Conservation (phyloP, 768 basidiomycete genomes). For the Leucocoprinus birnbaumii region DNA sequence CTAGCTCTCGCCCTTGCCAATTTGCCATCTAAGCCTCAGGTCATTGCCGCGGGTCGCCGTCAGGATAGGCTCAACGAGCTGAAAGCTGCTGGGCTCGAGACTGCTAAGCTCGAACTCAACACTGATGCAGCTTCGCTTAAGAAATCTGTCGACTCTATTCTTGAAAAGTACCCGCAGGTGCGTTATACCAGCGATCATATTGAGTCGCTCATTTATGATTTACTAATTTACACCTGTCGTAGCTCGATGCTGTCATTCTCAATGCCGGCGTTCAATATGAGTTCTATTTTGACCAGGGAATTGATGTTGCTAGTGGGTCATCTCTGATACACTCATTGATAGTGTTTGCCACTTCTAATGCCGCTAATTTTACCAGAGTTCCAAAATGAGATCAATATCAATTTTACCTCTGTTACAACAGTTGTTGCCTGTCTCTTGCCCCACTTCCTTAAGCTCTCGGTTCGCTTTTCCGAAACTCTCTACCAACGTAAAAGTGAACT, state of each 20-base stretch:
- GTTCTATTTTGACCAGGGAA: conserved; percentile 39
- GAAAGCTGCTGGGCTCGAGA: conserved; percentile 34
- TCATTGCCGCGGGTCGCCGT: conserved; percentile 50
- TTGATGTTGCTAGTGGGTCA: conserved; percentile 32
- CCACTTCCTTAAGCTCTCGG: conserved; percentile 52
- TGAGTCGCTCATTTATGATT: background rate
- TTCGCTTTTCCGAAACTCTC: conserved; percentile 21
- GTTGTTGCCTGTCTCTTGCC: conserved; percentile 48
- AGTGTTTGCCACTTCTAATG: background rate
- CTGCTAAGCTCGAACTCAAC: conserved; percentile 42
- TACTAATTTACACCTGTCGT: background rate
- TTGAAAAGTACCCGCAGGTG: conserved; percentile 49
- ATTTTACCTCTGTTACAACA: conserved; percentile 51
- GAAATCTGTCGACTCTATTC: conserved; percentile 34
- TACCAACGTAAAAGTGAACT: background rate
- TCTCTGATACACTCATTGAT: background rate
- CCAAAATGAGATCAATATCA: conserved; percentile 45
- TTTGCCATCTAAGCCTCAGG: conserved; percentile 44
- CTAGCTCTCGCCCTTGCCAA: conserved; percentile 47
- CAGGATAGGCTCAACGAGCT: conserved; percentile 53
- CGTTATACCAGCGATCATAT: conserved; percentile 10
- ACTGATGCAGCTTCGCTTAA: conserved; percentile 34
- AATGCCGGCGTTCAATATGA: conserved; percentile 52
- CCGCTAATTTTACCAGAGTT: conserved; percentile 27
- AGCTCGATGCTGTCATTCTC: conserved; percentile 58